These are phyloP conservation scores for Lenwebbia sp. DNA, from an alignment of 345 rosid species.

Conservation along the genomic window DNA sequence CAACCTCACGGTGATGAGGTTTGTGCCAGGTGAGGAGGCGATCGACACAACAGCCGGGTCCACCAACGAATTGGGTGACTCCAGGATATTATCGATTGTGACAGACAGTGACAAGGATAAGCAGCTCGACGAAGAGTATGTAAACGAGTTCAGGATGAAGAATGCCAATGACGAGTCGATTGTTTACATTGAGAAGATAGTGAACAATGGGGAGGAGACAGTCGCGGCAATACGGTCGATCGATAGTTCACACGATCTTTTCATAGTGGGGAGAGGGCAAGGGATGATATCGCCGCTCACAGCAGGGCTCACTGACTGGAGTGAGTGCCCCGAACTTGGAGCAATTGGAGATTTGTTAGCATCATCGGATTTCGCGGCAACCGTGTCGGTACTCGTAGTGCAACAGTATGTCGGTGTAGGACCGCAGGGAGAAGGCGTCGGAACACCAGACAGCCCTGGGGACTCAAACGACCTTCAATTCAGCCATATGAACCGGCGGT, in stretches of 20 bases:
- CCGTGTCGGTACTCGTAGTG: slow-evolving; percentile 73
- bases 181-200: slow-evolving; percentile 36
- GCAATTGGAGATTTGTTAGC: slow-evolving; percentile 92
- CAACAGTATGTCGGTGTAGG: slow-evolving; percentile 52
- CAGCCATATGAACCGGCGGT: slow-evolving; percentile 1
- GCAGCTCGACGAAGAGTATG: slow-evolving; percentile 44
- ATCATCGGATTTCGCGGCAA: slow-evolving; percentile 79
- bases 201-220: slow-evolving; percentile 76
- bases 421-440: slow-evolving; percentile 16
- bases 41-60: neutral
- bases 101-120: slow-evolving; percentile 23
- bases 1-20: slow-evolving; percentile 47
- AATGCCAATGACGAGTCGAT: slow-evolving; percentile 32
- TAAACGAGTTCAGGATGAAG: slow-evolving; percentile 40
- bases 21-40: slow-evolving; percentile 36
- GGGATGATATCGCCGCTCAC: slow-evolving; percentile 63
- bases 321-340: slow-evolving; percentile 98
- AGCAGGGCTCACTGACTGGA: slow-evolving; percentile 94
- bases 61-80: neutral
- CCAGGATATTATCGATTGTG: slow-evolving; percentile 8
- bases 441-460: slow-evolving; percentile 37
- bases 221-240: slow-evolving; percentile 62
- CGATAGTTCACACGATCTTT: slow-evolving; percentile 65
- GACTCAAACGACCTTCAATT: slow-evolving; percentile 12
- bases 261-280: slow-evolving; percentile 87